phyloP scores from a whole-genome alignment of 169 alveolate species.

The Eimeria praecox region DNA sequence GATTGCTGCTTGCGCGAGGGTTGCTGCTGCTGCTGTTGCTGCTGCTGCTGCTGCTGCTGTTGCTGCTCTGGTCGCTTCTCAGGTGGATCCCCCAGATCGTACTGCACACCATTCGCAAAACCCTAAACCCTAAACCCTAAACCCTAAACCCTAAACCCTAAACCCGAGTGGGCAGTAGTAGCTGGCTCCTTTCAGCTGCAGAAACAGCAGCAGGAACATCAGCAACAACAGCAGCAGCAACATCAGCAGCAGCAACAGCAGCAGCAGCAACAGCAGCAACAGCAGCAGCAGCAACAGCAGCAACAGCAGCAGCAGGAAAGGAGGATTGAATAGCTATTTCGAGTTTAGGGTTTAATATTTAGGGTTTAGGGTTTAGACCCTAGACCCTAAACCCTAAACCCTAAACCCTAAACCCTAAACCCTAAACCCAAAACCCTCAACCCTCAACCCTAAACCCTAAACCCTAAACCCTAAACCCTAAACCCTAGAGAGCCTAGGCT shows the following conservation, averaged over 20 bases:
- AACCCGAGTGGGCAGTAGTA: neutral
- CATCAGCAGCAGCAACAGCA: slow-evolving; percentile 4
- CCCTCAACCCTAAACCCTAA: slow-evolving; percentile 32
- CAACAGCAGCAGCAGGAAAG: neutral
- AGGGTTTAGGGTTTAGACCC: slow-evolving; percentile 1
- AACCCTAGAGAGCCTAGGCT: too few species aligned
- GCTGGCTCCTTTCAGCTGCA: neutral
- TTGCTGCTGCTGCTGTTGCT: slow-evolving; percentile 37
- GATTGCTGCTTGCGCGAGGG: neutral
- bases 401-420: neutral
- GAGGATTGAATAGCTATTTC: neutral
- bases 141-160: neutral
- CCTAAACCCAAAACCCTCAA: slow-evolving; percentile 46
- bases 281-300: neutral
- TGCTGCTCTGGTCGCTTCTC: neutral
- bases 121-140: slow-evolving; percentile 53
- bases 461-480: slow-evolving; percentile 51
- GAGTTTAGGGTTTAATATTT: neutral
- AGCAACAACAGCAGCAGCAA: neutral
- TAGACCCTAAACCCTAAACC: slow-evolving; percentile 49
- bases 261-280: slow-evolving; percentile 14
- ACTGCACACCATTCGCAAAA: neutral
- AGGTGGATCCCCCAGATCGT: neutral
- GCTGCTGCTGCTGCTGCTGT: slow-evolving; percentile 13
- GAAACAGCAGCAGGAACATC: neutral